These are phyloP conservation scores for Colletotrichum cereale DNA, from an alignment of 2,329 filamentous ascomycete genomes.

Conservation along the genomic window DNA sequence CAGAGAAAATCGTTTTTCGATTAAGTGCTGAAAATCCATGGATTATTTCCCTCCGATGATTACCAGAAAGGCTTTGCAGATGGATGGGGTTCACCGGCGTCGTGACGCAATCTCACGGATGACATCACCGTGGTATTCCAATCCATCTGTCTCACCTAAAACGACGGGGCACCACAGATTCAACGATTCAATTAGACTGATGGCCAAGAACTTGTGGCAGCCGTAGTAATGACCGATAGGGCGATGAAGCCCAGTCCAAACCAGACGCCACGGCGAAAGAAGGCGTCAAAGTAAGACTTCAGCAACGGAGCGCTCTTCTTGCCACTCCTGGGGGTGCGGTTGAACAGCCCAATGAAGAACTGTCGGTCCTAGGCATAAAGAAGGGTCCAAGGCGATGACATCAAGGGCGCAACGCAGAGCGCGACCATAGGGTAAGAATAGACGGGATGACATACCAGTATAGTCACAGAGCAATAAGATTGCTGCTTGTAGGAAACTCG, in stretches of 20 bases:
- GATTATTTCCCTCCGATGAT: neutral
- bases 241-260: constrained; percentile 13
- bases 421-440: constrained; percentile 41
- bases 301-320: constrained; percentile 41
- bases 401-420: constrained; percentile 48
- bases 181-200: neutral
- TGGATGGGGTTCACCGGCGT: neutral
- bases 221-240: neutral
- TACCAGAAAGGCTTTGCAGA: neutral
- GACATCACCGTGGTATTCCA: neutral
- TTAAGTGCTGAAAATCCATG: too few species aligned
- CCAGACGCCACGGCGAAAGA: constrained; percentile 43
- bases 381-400: constrained; percentile 47
- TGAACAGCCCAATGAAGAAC: constrained; percentile 40
- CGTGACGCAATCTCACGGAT: neutral
- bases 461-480: neutral
- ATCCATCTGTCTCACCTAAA: neutral
- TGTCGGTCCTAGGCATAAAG: constrained; percentile 46
- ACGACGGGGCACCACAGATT: too few species aligned
- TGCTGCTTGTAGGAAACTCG: neutral
- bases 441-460: constrained; percentile 41
- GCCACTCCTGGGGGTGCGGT: constrained; percentile 20
- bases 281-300: constrained; percentile 45
- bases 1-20: too few species aligned
- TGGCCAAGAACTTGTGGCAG: neutral